Conservation (phyloP, 2,329 filamentous ascomycete species). For the Hypocrella siamensis region DNA sequence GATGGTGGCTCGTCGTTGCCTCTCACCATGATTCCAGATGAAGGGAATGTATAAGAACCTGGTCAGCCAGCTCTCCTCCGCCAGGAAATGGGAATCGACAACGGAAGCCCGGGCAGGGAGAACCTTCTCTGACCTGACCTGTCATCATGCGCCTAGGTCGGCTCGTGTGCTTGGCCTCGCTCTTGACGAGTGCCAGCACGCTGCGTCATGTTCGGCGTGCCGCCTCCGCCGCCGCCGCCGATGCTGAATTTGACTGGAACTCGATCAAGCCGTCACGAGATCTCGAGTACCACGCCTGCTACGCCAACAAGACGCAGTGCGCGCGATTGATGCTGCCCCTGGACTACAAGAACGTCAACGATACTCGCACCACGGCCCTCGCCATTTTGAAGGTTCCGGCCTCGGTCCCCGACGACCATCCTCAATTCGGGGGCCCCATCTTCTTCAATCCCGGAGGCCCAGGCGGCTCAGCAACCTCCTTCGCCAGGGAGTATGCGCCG, state of each 20-base stretch:
- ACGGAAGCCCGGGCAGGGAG: too few species aligned
- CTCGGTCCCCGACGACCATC: conserved; percentile 16
- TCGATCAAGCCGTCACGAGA: conserved; percentile 4
- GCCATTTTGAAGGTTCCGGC: conserved; percentile 23
- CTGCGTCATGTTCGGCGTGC: too few species aligned
- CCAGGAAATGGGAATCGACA: too few species aligned
- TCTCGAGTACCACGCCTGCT: conserved; percentile 17
- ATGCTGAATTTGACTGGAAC: conserved; percentile 4
- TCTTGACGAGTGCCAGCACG: too few species aligned
- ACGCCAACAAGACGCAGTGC: conserved; percentile 16
- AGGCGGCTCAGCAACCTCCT: conserved; percentile 17
- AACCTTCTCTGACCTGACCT: too few species aligned
- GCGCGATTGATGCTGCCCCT: conserved; percentile 25
- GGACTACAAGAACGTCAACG: conserved; percentile 16
- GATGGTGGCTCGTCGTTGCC: too few species aligned
- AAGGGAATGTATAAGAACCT: too few species aligned
- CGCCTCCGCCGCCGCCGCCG: too few species aligned
- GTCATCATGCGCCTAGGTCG: too few species aligned
- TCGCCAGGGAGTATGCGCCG: conserved; percentile 9
- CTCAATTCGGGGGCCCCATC: conserved; percentile 19
- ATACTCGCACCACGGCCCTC: conserved; percentile 13
- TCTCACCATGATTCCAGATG: too few species aligned
- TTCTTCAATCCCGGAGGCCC: conserved; percentile 24
- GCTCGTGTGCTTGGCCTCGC: too few species aligned
- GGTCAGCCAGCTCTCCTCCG: too few species aligned